These are phyloP conservation scores for Fusarium sp. DNA, from an alignment of 2,329 filamentous ascomycete genomes.

Conservation along the genomic window DNA sequence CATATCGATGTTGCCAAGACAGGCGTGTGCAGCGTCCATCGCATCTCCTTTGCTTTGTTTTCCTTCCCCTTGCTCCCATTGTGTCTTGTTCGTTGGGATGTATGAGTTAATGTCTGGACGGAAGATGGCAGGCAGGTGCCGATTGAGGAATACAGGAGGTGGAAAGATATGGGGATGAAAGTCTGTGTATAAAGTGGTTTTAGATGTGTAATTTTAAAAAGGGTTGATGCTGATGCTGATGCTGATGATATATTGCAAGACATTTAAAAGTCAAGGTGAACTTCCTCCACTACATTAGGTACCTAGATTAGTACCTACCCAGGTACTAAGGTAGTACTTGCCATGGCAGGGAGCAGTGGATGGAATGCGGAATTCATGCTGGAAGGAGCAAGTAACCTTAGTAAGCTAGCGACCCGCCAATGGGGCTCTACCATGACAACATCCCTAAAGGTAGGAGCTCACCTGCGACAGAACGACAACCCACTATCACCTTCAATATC, in stretches of 20 bases:
- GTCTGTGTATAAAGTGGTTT: background rate
- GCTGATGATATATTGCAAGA: background rate
- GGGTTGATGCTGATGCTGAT: background rate
- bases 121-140: background rate
- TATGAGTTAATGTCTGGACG: background rate
- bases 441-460: conserved; percentile 35
- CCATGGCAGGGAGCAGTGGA: background rate
- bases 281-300: background rate
- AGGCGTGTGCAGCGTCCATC: background rate
- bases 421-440: conserved; percentile 31
- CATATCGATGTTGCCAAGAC: background rate
- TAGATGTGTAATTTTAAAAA: background rate
- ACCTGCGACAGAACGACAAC: conserved; percentile 30
- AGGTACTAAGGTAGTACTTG: background rate
- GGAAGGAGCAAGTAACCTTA: conserved; percentile 22
- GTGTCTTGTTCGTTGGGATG: background rate
- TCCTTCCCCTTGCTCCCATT: background rate
- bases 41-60: background rate
- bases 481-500: conserved; percentile 24
- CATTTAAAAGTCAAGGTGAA: background rate
- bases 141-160: background rate
- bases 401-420: conserved; percentile 29
- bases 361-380: background rate
- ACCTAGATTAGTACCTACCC: too few relatives aligned
- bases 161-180: background rate